phyloP scores from a whole-genome alignment of 306 rosid species.

The Cicer yamashitae region DNA sequence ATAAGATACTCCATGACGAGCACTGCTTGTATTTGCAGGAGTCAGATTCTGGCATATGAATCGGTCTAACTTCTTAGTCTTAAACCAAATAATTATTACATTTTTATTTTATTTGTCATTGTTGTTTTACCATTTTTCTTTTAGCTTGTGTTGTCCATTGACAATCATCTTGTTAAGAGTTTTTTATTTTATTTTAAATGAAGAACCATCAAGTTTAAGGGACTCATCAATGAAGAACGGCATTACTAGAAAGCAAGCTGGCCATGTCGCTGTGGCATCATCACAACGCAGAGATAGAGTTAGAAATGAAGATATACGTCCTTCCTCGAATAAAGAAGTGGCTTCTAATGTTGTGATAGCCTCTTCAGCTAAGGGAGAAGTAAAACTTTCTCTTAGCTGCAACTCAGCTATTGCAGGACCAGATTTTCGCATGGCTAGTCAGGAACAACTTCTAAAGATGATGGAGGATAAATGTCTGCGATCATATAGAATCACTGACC shows the following conservation, averaged over 20 bases:
- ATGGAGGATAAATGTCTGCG: constrained; percentile 81
- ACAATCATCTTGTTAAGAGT: constrained; percentile 19
- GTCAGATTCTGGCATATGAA: constrained; percentile 30
- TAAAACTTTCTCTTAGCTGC: constrained; percentile 83
- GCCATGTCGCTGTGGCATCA: constrained; percentile 41
- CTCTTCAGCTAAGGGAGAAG: constrained; percentile 82
- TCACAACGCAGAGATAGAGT: constrained; percentile 42
- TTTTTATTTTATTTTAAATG: constrained; percentile 21
- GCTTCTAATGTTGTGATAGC: constrained; percentile 69
- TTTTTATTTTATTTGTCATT: background rate
- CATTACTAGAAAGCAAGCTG: constrained; percentile 48
- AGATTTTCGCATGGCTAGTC: constrained; percentile 73
- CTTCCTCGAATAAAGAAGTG: constrained; percentile 49
- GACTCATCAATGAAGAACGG: constrained; percentile 44
- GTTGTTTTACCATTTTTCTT: background rate
- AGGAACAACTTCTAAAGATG: constrained; percentile 68
- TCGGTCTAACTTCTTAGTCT: background rate
- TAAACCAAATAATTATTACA: background rate
- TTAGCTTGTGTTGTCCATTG: background rate
- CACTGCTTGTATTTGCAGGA: background rate
- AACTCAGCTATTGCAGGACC: constrained; percentile 60
- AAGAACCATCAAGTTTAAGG: constrained; percentile 55
- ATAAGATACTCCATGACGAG: constrained; percentile 5
- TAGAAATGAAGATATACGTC: constrained; percentile 41
- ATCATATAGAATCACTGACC: constrained; percentile 79